phyloP scores from a whole-genome alignment of 2,329 filamentous ascomycete genomes.

The Davidsoniella neocaledoniae region DNA sequence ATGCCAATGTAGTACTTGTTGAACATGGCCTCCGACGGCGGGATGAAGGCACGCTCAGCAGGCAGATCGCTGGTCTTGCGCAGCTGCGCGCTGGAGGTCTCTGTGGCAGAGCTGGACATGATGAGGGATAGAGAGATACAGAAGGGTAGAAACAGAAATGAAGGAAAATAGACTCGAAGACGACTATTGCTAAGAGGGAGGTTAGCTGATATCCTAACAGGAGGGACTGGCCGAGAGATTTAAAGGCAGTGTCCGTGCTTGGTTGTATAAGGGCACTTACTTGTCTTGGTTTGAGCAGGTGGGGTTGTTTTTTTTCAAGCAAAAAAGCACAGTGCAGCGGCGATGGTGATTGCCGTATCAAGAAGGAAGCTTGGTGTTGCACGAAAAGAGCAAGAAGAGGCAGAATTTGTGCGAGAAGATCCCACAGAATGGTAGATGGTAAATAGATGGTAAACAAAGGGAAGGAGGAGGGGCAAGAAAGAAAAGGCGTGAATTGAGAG shows the following conservation, averaged over 20 bases:
- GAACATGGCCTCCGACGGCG: slow-evolving; percentile 1
- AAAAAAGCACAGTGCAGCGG: no score
- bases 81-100: background rate
- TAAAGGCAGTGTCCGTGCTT: no score
- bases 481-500: background rate
- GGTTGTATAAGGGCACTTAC: no score
- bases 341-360: background rate
- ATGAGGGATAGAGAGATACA: background rate
- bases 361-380: background rate
- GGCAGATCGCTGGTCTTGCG: background rate
- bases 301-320: no score
- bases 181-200: background rate
- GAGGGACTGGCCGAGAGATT: no score
- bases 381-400: background rate
- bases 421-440: background rate
- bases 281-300: no score
- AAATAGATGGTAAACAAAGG: no score
- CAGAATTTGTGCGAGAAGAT: background rate
- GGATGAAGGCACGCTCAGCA: background rate
- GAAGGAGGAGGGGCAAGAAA: background rate
- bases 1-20: slow-evolving; percentile 4
- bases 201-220: no score
- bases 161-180: background rate
- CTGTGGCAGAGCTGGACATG: background rate
- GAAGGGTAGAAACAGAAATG: background rate